Base-by-base conservation (phyloP, 2,329 filamentous ascomycete genomes). In the Paraphaeosphaeria sporulosa region DNA sequence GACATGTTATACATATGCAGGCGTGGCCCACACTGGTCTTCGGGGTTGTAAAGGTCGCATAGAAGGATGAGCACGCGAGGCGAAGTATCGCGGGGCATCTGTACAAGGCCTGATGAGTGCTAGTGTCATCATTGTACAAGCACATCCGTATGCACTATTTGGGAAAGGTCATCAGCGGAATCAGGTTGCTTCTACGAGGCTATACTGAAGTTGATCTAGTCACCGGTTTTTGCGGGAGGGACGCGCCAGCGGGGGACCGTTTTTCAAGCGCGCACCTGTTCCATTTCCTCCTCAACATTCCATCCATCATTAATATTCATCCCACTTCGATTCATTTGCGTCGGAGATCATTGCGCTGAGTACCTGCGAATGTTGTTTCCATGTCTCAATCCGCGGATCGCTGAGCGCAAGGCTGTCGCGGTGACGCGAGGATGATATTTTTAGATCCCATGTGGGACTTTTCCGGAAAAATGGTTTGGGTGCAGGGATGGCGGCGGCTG, bases 31-130 rank as follows among this genome's bases (percentile, higher is more conserved):
- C 19, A 40, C 25, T 13, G 4, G 8, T 36, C 19, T 19, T 36
- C 52, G 52, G 52, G 40, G 36, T 15, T 55, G 52, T 55, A 55
- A 27, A 55, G 13, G 52, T 44, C 10, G 51, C n/a, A 52, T 6
- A 12, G 49, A 15, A 42, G 49, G 49, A 52, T 43, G 50, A 12
- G 38, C 21, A 17, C 50, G 23, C n/a, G 50, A 43, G 50, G 50
- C 50, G 50, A 38, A 53, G 50, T 43, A 43, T 43, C 36, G 36
- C 43, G 50, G 50, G 50, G 50, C 36, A 30, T 21, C 21, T 25
- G 21, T 53, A 9, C 3, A 15, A 19, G 15, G 36, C 5, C 43
- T 10, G n/a, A 43, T 53, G 23, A 7, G 50, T 23, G 5, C n/a
- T 43, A 44, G 50, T 30, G 23, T 32, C 50, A 34, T 34, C 49